Conservation (phyloP, 169 alveolate genomes). For the Eimeria falciformis region DNA sequence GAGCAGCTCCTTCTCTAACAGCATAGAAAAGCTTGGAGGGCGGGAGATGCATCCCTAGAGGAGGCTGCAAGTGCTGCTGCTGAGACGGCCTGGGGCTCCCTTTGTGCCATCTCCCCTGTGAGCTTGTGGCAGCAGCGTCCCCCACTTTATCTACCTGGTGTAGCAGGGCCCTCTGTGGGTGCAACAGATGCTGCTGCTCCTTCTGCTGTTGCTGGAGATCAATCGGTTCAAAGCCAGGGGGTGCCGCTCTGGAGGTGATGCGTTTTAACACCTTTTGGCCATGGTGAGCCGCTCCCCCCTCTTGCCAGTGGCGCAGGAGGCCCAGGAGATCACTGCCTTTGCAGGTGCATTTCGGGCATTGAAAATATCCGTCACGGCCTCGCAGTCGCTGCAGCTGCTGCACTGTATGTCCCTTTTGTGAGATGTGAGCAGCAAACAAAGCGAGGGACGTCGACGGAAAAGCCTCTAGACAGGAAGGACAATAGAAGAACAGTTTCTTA, state of each 20-base stretch:
- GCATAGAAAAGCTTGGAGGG: too few species aligned
- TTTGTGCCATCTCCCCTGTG: not conserved
- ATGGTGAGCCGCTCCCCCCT: slow-evolving; percentile 49
- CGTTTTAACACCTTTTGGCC: slow-evolving; percentile 13
- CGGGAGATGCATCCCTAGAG: too few species aligned
- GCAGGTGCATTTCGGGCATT: slow-evolving; percentile 47
- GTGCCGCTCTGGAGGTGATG: not conserved
- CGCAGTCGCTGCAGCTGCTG: slow-evolving; percentile 49
- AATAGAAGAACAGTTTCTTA: slow-evolving; percentile 23
- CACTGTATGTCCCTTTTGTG: slow-evolving; percentile 22
- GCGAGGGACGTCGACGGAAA: slow-evolving; percentile 14
- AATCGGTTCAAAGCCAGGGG: not conserved
- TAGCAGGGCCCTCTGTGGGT: not conserved
- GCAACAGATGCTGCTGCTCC: slow-evolving; percentile 32
- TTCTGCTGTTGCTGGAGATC: not conserved
- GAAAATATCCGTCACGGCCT: slow-evolving; percentile 32
- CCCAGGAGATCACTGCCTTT: slow-evolving; percentile 34
- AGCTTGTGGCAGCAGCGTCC: not conserved
- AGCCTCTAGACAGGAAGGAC: slow-evolving; percentile 41
- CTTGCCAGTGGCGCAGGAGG: slow-evolving; percentile 40
- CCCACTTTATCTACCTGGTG: not conserved
- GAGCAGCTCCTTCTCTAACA: too few species aligned
- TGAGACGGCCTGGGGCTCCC: slow-evolving; percentile 9
- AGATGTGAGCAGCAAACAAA: slow-evolving; percentile 37
- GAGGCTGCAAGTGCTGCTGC: too few species aligned